phyloP scores from a whole-genome alignment of 192 early-diverging fungal genomes.

The Gaertneriomyces semiglobifer region DNA sequence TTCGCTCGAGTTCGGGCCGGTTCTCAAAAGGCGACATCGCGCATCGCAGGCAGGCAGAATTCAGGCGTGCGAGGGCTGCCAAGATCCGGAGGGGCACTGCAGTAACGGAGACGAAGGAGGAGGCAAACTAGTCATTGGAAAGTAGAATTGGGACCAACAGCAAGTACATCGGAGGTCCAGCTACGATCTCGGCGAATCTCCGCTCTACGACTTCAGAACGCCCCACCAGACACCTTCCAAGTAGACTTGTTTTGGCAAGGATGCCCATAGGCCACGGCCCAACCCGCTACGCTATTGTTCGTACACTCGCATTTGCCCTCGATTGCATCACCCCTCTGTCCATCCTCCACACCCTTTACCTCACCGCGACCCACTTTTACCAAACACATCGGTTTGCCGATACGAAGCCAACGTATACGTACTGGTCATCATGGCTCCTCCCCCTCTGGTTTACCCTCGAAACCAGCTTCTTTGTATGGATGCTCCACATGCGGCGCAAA shows the following conservation, averaged over 20 bases:
- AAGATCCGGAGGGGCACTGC: no score
- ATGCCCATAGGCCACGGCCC: conserved; percentile 17
- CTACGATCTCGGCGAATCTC: no score
- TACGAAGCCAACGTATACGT: neutral
- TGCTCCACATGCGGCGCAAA: neutral
- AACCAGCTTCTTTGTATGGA: neutral
- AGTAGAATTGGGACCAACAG: no score
- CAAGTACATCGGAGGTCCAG: no score
- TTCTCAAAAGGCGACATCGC: no score
- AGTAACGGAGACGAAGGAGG: no score
- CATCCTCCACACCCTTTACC: neutral
- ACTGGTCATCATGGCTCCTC: neutral
- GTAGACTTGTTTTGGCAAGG: neutral
- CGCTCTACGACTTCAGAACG: no score
- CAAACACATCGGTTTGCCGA: neutral
- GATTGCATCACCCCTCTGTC: conserved; percentile 1
- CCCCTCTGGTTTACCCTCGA: neutral
- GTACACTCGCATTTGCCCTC: conserved; percentile 1
- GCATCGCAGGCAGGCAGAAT: no score
- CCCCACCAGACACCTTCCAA: no score
- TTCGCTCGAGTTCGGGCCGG: no score
- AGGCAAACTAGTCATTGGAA: no score
- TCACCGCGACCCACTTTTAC: neutral
- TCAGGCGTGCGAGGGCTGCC: no score
- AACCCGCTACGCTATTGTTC: neutral